Evolutionary conservation across 345 rosid species (phyloP), one percentile per base, ranked within the genome.

Genomic region (Eucalyptus camaldulensis): DNA sequence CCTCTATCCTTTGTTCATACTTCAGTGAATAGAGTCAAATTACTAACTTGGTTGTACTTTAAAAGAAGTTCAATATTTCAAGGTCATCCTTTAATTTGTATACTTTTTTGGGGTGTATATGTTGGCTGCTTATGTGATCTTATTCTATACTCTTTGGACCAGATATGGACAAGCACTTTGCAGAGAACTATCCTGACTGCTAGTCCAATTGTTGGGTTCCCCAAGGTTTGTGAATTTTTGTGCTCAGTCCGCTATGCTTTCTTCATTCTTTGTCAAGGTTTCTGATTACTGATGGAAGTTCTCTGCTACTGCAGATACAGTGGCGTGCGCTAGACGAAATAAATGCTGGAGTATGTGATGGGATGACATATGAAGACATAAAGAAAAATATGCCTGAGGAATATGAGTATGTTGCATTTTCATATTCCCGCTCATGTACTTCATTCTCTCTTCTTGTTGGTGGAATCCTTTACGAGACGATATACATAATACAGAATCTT

Each of bases 161-260:
- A 97, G 99, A 97, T 98, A 89, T 98, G 99, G 99, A 98, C 99
- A 80, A 98, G 99, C 94, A 98, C 99, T n/a, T 93, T 98, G 88
- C 99, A 98, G 93, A 94, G 99, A 90, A 93, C 99, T 44, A 96
- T 96, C 91, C 89, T 95, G 65, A 95, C 99, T 86, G 99, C 99
- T 89, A 93, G 94, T 91, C 96, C 99, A 24, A 96, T 97, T 86
- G 94, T 89, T 88, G 99, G 97, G 90, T 98, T 98, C 86, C 99
- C 99, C 37, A 98, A 98, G 98, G 99, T 98, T 88, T 76, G 92
- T 91, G 45, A 72, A 44, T 86, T 87, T 76, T 87, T 90, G 22
- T 45, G 88, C 49, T 47, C 16, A 60, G 58, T 40, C 54, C 49
- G 86, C 54, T 15, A 22, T 53, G 33, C 58, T 21, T 6, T 31